A percentile compares a stretch with the other conserved stretches of the same genome.
Evolutionary conservation across 306 rosid genomes (phyloP).

Genomic region (Cyclanthera cordifolia): DNA sequence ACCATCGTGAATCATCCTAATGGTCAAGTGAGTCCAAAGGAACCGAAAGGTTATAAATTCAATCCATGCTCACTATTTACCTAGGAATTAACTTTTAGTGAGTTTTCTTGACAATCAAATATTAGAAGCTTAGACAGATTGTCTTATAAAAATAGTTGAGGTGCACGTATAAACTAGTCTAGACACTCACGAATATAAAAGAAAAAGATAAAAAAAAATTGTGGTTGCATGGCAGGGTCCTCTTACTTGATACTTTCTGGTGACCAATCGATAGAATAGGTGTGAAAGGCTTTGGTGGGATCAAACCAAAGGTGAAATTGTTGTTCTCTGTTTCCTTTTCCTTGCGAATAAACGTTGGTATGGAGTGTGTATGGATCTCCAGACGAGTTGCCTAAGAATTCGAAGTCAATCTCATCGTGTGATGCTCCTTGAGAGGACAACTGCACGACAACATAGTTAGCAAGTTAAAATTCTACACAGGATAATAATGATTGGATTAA

Average conservation of each 20-base stretch:
- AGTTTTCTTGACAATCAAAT: too few species aligned
- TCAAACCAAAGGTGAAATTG: constrained; percentile 41
- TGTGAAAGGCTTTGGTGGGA: constrained; percentile 34
- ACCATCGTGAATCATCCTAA: too few species aligned
- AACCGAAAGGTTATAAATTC: neutral
- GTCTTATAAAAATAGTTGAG: too few species aligned
- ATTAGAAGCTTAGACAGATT: too few species aligned
- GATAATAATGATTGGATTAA: too few species aligned
- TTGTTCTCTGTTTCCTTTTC: constrained; percentile 29
- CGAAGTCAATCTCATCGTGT: constrained; percentile 43
- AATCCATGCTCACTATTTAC: too few species aligned
- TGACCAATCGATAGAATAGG: constrained; percentile 32
- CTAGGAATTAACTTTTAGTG: too few species aligned
- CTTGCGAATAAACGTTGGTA: constrained; percentile 29
- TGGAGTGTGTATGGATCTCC: constrained; percentile 36
- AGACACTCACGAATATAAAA: too few species aligned
- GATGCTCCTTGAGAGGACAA: constrained; percentile 49
- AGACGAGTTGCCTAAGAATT: constrained; percentile 31
- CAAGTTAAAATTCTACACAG: neutral
- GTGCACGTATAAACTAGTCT: too few species aligned
- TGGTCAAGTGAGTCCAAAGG: too few species aligned
- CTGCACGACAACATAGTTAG: constrained; percentile 22
- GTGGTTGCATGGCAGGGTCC: neutral
- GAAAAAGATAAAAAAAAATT: too few species aligned
- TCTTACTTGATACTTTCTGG: constrained; percentile 30